Conservation (phyloP, 2,329 filamentous ascomycete genomes). For the Colletotrichum eleusines region DNA sequence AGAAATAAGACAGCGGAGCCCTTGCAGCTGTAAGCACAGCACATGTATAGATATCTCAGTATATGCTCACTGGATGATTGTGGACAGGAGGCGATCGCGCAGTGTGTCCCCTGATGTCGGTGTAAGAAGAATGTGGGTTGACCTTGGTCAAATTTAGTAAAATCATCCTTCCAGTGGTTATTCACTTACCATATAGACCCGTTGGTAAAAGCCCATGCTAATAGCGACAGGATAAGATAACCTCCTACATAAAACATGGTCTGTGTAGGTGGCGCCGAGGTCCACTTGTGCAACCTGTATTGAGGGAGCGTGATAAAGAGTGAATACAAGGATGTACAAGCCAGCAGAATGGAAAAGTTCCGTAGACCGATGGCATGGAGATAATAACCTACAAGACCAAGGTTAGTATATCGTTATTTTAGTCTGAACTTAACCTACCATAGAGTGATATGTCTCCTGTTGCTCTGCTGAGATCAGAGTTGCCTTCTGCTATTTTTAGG, state of each 20-base stretch:
- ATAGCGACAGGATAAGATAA: constrained; percentile 11
- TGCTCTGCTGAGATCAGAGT: constrained; percentile 16
- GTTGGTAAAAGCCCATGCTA: constrained; percentile 20
- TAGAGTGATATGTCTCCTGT: constrained; percentile 32
- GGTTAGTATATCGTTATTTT: too few relatives aligned
- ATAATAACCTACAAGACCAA: constrained; percentile 5
- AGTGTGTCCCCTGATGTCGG: constrained; percentile 19
- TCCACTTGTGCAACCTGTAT: constrained; percentile 38
- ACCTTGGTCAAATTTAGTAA: constrained; percentile 1
- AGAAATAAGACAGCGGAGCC: constrained; percentile 19
- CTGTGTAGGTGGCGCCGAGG: constrained; percentile 13
- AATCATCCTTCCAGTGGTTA: too few relatives aligned
- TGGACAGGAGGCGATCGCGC: too few relatives aligned
- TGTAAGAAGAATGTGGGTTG: constrained; percentile 17
- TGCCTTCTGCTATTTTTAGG: constrained; percentile 20
- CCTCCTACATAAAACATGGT: constrained; percentile 22
- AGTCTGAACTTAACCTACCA: constrained; percentile 5
- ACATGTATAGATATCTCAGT: too few relatives aligned
- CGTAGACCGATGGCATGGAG: not conserved
- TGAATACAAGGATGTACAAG: constrained; percentile 22
- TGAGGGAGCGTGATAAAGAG: constrained; percentile 28
- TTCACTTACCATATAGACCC: constrained; percentile 26
- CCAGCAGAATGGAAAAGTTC: constrained; percentile 21
- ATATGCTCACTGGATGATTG: too few relatives aligned
- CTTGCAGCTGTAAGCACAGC: not conserved